Conservation (phyloP, 768 basidiomycete genomes). For the Rhizopogon roseolus region DNA sequence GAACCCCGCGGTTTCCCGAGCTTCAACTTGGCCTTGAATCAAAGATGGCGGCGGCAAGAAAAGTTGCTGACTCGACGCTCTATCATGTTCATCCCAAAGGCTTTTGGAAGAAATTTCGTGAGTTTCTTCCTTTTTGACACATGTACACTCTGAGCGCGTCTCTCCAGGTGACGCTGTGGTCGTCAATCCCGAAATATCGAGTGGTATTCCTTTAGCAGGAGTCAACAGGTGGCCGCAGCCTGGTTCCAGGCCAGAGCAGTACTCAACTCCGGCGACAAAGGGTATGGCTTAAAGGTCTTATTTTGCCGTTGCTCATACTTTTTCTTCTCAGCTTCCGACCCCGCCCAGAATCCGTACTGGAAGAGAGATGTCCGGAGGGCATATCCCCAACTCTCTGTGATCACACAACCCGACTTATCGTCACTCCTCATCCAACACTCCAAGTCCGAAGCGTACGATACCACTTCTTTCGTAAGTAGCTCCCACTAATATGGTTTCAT, state of each 20-base stretch:
- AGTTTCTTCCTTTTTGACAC: conserved; percentile 23
- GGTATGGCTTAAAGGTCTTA: conserved; percentile 40
- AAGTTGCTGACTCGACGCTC: conserved; percentile 80
- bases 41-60: conserved; percentile 63
- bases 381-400: conserved; percentile 87
- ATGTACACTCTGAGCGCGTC: conserved; percentile 4
- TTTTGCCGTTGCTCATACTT: not conserved
- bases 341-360: conserved; percentile 90
- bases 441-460: conserved; percentile 54
- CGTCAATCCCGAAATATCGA: conserved; percentile 88
- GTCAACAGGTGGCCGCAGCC: conserved; percentile 82
- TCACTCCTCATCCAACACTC: conserved; percentile 80
- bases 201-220: conserved; percentile 74
- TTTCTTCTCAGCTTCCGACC: conserved; percentile 64
- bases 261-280: conserved; percentile 85
- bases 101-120: conserved; percentile 97
- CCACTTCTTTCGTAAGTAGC: not conserved
- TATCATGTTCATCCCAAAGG: conserved; percentile 89
- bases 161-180: conserved; percentile 72
- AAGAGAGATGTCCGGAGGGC: conserved; percentile 91
- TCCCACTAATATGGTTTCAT: conserved; percentile 7
- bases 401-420: conserved; percentile 82
- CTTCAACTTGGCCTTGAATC: conserved; percentile 6
- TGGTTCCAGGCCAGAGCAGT: conserved; percentile 82
- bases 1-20: not conserved